Percentiles rank a stretch among this genome's conserved stretches.
These are phyloP conservation scores for Bipolaris oryzae DNA, from an alignment of 2,329 filamentous ascomycete species.

Conservation along the genomic window DNA sequence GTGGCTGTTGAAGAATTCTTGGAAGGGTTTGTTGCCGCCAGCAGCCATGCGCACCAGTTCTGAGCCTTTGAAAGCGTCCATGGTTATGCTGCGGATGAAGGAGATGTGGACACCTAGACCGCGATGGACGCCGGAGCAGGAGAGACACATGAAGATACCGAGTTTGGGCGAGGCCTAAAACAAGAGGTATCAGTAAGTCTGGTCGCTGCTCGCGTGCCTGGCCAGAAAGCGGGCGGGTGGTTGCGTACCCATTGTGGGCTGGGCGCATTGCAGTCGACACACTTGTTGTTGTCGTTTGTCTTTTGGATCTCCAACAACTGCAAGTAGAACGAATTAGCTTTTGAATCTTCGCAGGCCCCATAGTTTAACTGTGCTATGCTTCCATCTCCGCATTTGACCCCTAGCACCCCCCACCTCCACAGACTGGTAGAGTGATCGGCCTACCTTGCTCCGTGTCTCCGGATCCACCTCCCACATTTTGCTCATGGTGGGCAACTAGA, in stretches of 20 bases:
- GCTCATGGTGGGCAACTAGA: conserved; percentile 49
- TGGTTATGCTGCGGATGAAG: conserved; percentile 95
- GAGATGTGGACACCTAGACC: conserved; percentile 97
- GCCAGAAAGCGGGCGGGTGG: conserved; percentile 12
- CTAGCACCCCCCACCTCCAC: conserved; percentile 19
- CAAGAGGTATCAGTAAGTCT: conserved; percentile 25
- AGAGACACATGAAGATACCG: conserved; percentile 97
- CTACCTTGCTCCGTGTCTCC: conserved; percentile 92
- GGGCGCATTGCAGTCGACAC: conserved; percentile 93
- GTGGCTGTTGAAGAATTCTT: conserved; percentile 77
- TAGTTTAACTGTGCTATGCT: not conserved
- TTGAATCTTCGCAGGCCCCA: not conserved
- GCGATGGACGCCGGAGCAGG: conserved; percentile 92
- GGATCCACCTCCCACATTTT: conserved; percentile 99
- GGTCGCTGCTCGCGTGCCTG: conserved; percentile 11
- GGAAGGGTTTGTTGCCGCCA: conserved; percentile 88
- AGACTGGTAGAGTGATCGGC: conserved; percentile 15
- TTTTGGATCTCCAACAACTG: conserved; percentile 92
- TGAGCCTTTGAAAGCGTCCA: conserved; percentile 95
- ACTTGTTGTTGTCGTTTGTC: conserved; percentile 83
- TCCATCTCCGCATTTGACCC: conserved; percentile 9
- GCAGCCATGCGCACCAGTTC: conserved; percentile 94
- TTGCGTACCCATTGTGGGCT: conserved; percentile 91
- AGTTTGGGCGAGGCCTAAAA: conserved; percentile 83
- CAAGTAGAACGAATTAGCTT: conserved; percentile 23